Conservation (phyloP, 352 stramenopile genomes). For the Phytophthora uliginosa region DNA sequence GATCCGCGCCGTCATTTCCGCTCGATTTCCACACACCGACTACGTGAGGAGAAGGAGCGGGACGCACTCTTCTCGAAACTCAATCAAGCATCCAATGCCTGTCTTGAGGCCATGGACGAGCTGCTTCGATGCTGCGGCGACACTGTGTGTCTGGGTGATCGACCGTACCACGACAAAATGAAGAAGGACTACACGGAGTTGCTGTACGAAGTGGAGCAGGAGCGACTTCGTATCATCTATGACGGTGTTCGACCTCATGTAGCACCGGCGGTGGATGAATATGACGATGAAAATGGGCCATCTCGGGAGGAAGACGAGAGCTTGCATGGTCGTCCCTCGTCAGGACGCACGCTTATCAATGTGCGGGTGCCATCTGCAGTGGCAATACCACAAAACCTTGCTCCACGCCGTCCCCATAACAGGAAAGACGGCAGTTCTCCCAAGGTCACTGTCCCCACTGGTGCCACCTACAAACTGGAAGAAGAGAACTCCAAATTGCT, state of each 20-base stretch:
- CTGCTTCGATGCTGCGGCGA: conserved; percentile 58
- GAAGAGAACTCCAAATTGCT: background rate
- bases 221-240: conserved; percentile 75
- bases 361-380: conserved; percentile 22
- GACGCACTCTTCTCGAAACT: conserved; percentile 69
- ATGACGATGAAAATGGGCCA: background rate
- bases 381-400: conserved; percentile 2
- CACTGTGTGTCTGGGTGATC: conserved; percentile 48
- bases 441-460: background rate
- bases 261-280: conserved; percentile 23
- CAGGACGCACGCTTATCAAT: conserved; percentile 26
- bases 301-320: conserved; percentile 12
- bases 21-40: conserved; percentile 69
- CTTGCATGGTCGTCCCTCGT: conserved; percentile 1
- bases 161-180: conserved; percentile 76
- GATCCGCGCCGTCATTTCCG: conserved; percentile 77
- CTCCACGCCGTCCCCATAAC: conserved; percentile 17
- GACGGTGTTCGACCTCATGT: conserved; percentile 29
- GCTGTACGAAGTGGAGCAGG: conserved; percentile 77
- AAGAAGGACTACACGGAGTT: conserved; percentile 82
- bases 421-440: conserved; percentile 15
- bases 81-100: conserved; percentile 57
- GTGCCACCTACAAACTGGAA: conserved; percentile 6
- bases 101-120: conserved; percentile 57
- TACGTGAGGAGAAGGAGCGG: conserved; percentile 75